Base-by-base conservation (phyloP, 768 basidiomycete species). In the Mycena chlorophos region DNA sequence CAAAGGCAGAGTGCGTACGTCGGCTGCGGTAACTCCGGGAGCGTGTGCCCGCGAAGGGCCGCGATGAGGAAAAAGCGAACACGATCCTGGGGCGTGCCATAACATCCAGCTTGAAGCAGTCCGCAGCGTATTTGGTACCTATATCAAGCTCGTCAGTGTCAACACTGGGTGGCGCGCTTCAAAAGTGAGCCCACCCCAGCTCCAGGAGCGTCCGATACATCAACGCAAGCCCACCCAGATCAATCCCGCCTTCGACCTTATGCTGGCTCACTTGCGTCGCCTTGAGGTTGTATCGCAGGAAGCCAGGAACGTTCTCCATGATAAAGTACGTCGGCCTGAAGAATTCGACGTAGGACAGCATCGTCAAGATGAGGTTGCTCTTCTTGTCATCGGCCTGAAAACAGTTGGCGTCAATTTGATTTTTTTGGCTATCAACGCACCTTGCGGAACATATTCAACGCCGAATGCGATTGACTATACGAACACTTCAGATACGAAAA, bases 171-270 rank as follows among this genome's bases (percentile, higher is more conserved):
- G 52, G 28, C 49, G 6, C 19, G 5, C 13, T 6, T 25, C 56
- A 5, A 14, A 13, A 22, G 46, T 40, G 29, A 1, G 58, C 73
- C 50, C 66, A 91, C 90, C 78, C 78, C 81, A 94, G 82, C 27
- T 84, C 81, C 3, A 85, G 63, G 57, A 93, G 64, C 0, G 83
- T 80, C 3, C 84, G 72, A 0, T 83, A 65, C 19, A 91, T 63
- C 17, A 92, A 75, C 66, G 89, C 91, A 1, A 92, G 64, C 0
- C 88, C 88, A 5, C 91, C 91, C 78, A 82, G 82, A n/a, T 79
- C 73, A 34, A 89, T 80, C 0, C 87, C 88, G 13, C 87, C 88
- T 40, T 74, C 76, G 0, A 85, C 73, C n/a, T 71, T 63, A 67
- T 88, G 70, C 27, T 60, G 56, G 13, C 69, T 68, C 10, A 63